Percentiles rank a stretch among this genome's conserved stretches.
Evolutionary conservation across 2,329 filamentous ascomycete species (phyloP).

Genomic region (Aspergillus hortae): DNA sequence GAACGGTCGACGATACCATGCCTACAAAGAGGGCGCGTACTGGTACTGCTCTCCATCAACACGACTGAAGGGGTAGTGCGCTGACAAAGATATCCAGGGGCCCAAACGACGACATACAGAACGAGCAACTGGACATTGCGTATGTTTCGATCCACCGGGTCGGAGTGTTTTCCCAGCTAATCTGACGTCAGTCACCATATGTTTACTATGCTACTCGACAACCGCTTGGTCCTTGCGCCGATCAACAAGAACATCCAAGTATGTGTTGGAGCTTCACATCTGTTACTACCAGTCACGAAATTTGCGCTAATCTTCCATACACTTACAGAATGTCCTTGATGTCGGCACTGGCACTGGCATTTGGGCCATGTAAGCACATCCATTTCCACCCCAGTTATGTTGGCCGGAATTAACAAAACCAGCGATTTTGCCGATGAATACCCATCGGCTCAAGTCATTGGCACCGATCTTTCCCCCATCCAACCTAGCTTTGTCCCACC

Average conservation of each 20-base stretch:
- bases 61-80: background rate
- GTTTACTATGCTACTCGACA: constrained; percentile 22
- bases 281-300: too few relatives aligned
- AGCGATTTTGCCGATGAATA: constrained; percentile 36
- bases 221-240: constrained; percentile 17
- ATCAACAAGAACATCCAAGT: constrained; percentile 15
- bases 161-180: background rate
- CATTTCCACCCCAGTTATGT: background rate
- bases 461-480: constrained; percentile 62
- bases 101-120: constrained; percentile 24
- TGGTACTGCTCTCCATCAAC: constrained; percentile 7
- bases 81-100: constrained; percentile 11
- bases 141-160: constrained; percentile 2
- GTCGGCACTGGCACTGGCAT: constrained; percentile 20
- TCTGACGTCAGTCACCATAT: constrained; percentile 18
- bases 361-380: constrained; percentile 18
- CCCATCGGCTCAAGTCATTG: constrained; percentile 55
- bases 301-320: background rate
- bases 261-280: too few relatives aligned
- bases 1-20: constrained; percentile 30
- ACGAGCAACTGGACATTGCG: constrained; percentile 23
- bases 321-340: constrained; percentile 20
- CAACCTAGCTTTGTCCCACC: constrained; percentile 60
- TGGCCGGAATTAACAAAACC: background rate
- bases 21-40: constrained; percentile 29